Evolutionary conservation across 495 filamentous ascomycete species (phyloP), one percentile per base, ranked within the genome.

Genomic region (Aspergillus sclerotioniger): DNA sequence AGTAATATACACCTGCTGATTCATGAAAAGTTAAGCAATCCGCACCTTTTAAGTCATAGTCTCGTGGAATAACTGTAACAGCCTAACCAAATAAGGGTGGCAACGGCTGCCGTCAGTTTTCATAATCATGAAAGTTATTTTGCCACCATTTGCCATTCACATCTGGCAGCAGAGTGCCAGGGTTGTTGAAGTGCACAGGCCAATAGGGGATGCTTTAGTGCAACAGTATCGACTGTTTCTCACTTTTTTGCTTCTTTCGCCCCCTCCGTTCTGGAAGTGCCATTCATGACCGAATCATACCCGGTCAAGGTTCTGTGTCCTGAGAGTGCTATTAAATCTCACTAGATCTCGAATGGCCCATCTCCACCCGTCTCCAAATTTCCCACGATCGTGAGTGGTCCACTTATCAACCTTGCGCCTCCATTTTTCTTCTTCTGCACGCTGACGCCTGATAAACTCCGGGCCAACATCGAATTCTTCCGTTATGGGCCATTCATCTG

Each of bases 401-500:
- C 95, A 98, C 49, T 82, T 85, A 58, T 86, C 84, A 46, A 91
- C 89, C 69, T 90, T 91, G 69, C 85, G 83, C 61, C 87, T 81
- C 95, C 94, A 98, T 62, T 89, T 81, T 51, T 89, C 87, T 73
- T 98, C 94, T 71, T 98, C 94, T 58, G 91, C 91, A 54, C 89
- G 75, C 70, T 97, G 93, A 39, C 91, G 82, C 60, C 85, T 82
- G 49, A 98, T 87, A 67, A 97, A 98, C 72, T 92, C 90, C 6
- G 95, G 95, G 1, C 94, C 94, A 47, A 98, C 89, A 70, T 98
- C 94, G 67, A 98, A 98, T 70, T 98, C 94, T 71, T 98, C 94
- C 12, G 90, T 91, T 25, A 95, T 90, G 29, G 91, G 81, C 82
- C 88, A 90, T 64, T 92, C 88, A 57, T 92, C 88, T 5, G 75